Percentiles rank a stretch among this genome's conserved stretches.
phyloP scores from a whole-genome alignment of 306 rosid genomes.

The Cucurbita maxima region DNA sequence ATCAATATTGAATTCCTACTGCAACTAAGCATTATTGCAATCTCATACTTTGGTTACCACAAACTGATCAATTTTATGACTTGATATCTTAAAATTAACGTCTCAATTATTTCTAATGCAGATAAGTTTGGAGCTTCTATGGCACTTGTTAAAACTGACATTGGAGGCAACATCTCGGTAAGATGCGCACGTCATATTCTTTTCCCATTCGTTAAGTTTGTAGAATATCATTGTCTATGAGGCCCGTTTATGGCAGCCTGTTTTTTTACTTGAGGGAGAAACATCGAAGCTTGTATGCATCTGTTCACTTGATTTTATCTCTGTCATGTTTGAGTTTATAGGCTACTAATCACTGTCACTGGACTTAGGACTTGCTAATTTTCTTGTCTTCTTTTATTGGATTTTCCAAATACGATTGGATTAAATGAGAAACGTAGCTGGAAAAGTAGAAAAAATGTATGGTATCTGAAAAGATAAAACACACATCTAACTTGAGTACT shows the following conservation, averaged over 20 bases:
- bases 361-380: background rate
- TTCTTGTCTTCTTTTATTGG: background rate
- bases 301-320: background rate
- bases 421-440: background rate
- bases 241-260: background rate
- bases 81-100: background rate
- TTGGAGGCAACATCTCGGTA: slow-evolving; percentile 88
- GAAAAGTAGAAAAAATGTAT: background rate
- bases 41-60: background rate
- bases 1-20: background rate
- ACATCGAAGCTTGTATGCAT: background rate
- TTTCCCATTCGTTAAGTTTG: background rate
- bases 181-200: background rate
- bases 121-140: slow-evolving; percentile 96
- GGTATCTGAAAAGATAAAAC: background rate
- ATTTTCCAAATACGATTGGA: background rate
- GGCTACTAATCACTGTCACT: background rate
- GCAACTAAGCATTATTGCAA: background rate
- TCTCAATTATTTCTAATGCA: slow-evolving; percentile 19
- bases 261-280: background rate
- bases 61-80: background rate
- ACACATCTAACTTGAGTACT: background rate
- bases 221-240: background rate
- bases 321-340: background rate
- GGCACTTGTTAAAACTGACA: slow-evolving; percentile 68